These are phyloP conservation scores for Sindora glabra DNA, from an alignment of 306 rosid genomes.

Conservation along the genomic window DNA sequence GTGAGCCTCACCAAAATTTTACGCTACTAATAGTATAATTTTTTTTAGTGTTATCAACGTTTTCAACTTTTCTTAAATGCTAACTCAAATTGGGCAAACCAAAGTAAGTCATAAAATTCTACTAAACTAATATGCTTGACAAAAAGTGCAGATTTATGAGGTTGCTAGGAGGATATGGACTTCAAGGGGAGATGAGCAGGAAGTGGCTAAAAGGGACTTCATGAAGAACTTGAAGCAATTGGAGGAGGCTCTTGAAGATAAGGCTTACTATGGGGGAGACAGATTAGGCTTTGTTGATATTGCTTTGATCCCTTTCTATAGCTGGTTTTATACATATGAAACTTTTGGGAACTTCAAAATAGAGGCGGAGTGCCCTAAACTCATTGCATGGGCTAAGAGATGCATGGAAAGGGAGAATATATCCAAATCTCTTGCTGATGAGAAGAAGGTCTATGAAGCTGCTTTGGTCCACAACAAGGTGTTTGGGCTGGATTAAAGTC, in stretches of 20 bases:
- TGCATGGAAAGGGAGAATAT: slow-evolving; percentile 34
- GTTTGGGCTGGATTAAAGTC: slow-evolving; percentile 5
- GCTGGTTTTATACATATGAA: slow-evolving; percentile 35
- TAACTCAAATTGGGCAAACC: no score
- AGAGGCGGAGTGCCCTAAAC: slow-evolving; percentile 26
- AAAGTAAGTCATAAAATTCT: no score
- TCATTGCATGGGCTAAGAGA: slow-evolving; percentile 35
- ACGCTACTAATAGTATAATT: no score
- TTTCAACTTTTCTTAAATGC: no score
- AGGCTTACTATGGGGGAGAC: slow-evolving; percentile 40
- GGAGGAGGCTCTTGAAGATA: slow-evolving; percentile 37
- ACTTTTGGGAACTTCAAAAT: slow-evolving; percentile 31
- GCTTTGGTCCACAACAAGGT: slow-evolving; percentile 8
- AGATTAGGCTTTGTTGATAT: slow-evolving; percentile 38
- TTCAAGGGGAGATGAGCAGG: slow-evolving; percentile 31
- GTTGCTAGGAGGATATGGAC: slow-evolving; percentile 18
- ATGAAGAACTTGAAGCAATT: slow-evolving; percentile 25
- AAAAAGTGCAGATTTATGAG: slow-evolving; percentile 24
- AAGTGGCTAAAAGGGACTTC: slow-evolving; percentile 20
- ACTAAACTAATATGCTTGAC: background rate
- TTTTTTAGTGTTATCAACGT: no score
- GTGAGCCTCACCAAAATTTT: no score
- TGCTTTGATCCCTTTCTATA: slow-evolving; percentile 25
- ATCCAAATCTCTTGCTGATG: slow-evolving; percentile 27
- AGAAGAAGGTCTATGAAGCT: slow-evolving; percentile 21